phyloP scores from a whole-genome alignment of 441 rosid genomes.

The Croton setiger region DNA sequence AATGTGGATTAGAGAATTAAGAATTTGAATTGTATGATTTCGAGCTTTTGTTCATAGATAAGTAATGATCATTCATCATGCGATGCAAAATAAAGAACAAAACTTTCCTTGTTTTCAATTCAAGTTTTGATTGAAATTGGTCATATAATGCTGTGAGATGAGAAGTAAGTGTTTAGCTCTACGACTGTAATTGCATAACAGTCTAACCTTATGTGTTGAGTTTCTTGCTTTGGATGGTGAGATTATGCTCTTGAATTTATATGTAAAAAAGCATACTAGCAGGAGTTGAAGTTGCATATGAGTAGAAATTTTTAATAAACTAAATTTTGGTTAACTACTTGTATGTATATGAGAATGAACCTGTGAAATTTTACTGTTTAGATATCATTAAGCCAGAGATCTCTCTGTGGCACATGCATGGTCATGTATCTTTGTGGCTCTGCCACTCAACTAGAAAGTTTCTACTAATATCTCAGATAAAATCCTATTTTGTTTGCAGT shows the following conservation, averaged over 20 bases:
- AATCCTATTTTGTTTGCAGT: conserved; percentile 29
- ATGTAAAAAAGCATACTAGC: not conserved
- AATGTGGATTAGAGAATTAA: not conserved
- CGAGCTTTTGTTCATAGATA: not conserved
- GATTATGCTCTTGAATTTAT: not conserved
- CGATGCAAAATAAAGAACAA: not conserved
- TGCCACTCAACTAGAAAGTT: not conserved
- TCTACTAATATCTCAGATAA: not conserved
- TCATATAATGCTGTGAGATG: not conserved
- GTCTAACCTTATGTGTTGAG: not conserved
- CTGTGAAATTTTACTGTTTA: not conserved
- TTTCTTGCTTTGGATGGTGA: not conserved
- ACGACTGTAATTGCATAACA: not conserved
- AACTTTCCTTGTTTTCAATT: not conserved
- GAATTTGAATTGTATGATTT: not conserved
- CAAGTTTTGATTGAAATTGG: not conserved
- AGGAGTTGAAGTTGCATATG: not conserved
- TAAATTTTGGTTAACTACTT: not conserved
- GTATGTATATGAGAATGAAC: not conserved
- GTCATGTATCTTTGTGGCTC: not conserved
- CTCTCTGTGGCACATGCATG: not conserved
- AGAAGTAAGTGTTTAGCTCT: not conserved
- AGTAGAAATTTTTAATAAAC: not conserved
- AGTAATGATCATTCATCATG: conserved; percentile 1
- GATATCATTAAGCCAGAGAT: not conserved